Evolutionary conservation across 1,284 basidiomycete species (phyloP), one percentile per base, ranked within the genome.

Genomic region (Rhizoctonia solani): DNA sequence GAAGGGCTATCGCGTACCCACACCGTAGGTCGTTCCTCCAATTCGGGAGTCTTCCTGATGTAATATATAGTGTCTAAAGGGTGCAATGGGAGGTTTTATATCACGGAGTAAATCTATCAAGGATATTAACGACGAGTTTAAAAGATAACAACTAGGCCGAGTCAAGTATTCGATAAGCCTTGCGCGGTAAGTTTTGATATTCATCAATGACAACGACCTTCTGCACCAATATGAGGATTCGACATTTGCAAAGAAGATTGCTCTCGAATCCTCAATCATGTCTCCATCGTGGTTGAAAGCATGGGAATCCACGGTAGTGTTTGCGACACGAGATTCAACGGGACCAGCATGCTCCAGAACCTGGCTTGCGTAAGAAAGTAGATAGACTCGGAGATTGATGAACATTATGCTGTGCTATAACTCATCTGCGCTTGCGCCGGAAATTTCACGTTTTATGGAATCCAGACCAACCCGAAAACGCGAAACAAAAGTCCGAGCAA

Each of bases 291-390:
- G 21, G 14, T n/a, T 30, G 16, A 16, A 23, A 53, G 14, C 50
- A 53, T 53, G 50, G 29, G 50, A 53, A 53, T 32, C 50, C 50
- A 53, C 50, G 50, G 27, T 53, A 6, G 50, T 32, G 14, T 32
- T 30, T 21, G 8, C 6, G 19, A 46, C 9, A 39, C 9, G 16
- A 16, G 37, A 39, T 39, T n/a, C 37, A 39, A 19, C 8, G 6
- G 44, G 9, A 19, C 44, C 9, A 46, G 44, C 6, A 32, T 23
- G 9, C 16, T 32, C 23, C 6, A 32, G 50, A 32, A 53, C 4
- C 16, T 30, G 25, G 29, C n/a, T 34, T 53, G 44, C 21, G 29
- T 21, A 34, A 30, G 30, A 5, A 16, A 30, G 16, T 14, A 21
- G 29, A 32, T 53, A 13, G 50, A 53, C 50, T 53, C 29, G 19